Evolutionary conservation across 805 yeast genomes (phyloP), one percentile per base, ranked within the genome.

Genomic region (Kuraishia cidri): DNA sequence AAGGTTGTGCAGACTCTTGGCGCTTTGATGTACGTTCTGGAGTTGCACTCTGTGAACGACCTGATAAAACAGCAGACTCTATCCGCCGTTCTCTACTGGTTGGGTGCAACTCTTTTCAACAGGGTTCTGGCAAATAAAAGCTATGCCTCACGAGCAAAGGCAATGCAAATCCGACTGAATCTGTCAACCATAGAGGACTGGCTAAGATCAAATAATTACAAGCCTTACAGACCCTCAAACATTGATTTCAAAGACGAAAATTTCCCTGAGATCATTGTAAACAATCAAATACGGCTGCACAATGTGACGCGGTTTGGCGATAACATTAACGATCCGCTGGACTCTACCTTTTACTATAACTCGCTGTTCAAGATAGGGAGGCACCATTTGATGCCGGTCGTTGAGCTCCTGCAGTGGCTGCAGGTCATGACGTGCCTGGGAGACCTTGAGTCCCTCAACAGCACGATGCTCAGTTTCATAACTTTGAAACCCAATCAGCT

Each of bases 171-270:
- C 29, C 64, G 97, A 35, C 68, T 92, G 34, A 92, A 92, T 46
- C 47, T 92, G 7, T 86, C 96, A 0, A 71, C 82, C 4, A 58
- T 92, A 28, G 97, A 92, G 54, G 96, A 92, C 48, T 92, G 99
- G 99, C 70, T 90, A 20, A 71, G 94, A 38, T 65, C 73, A 5
- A 80, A 78, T 43, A 74, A 76, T 45, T 61, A 69, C 42, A 63
- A 64, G 19, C 72, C 75, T 10, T 54, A 43, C 33, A 52, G 34
- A 43, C 53, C 52, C 1, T 45, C 47, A 6, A 52, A 44, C 16
- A 31, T 40, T 4, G 39, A 43, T 26, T 43, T 50, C 29, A 30
- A 44, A 8, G 47, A 52, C 14, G 43, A 45, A 5, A 44, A 43
- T 7, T 58, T 48, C 33, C 64, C 66, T 3, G 64, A 61, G 31